Evolutionary conservation across 108 stramenopile genomes (phyloP).

Genomic region (Licmophora abbreviata): DNA sequence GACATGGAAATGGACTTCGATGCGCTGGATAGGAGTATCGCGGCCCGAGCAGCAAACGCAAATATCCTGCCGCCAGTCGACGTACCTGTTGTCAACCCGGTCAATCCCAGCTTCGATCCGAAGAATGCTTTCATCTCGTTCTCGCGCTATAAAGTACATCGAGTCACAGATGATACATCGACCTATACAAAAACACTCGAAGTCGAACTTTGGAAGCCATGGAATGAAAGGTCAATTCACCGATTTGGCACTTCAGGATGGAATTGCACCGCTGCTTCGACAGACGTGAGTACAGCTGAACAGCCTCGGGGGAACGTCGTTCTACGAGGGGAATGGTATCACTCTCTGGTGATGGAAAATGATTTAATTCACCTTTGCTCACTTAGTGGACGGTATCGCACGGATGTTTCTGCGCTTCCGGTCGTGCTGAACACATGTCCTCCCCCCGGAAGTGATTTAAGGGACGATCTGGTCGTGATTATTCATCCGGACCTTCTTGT

Average conservation of each 20-base stretch:
- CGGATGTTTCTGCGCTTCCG: slow-evolving; percentile 64
- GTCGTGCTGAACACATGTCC: slow-evolving; percentile 54
- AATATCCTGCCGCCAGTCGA: slow-evolving; percentile 1
- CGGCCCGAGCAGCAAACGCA: not conserved
- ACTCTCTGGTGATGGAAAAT: slow-evolving; percentile 38
- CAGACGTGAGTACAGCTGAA: not conserved
- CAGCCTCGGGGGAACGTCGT: slow-evolving; percentile 43
- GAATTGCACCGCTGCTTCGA: slow-evolving; percentile 16
- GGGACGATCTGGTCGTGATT: slow-evolving; percentile 67
- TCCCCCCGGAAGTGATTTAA: slow-evolving; percentile 26
- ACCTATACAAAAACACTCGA: slow-evolving; percentile 48
- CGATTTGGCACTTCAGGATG: slow-evolving; percentile 15
- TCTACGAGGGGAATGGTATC: slow-evolving; percentile 77
- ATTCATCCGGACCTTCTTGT: slow-evolving; percentile 79
- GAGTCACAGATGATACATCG: slow-evolving; percentile 31
- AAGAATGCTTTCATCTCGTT: slow-evolving; percentile 39
- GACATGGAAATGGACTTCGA: not conserved
- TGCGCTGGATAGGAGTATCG: not conserved
- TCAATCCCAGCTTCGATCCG: not conserved
- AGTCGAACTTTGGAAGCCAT: slow-evolving; percentile 53
- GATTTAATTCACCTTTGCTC: slow-evolving; percentile 76
- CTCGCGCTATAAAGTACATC: slow-evolving; percentile 57
- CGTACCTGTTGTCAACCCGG: slow-evolving; percentile 13
- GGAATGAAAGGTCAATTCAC: slow-evolving; percentile 24
- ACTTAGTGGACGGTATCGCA: slow-evolving; percentile 50